These are phyloP conservation scores for Sequoia sempervirens DNA, from an alignment of 75 land plant genomes.

Conservation along the genomic window DNA sequence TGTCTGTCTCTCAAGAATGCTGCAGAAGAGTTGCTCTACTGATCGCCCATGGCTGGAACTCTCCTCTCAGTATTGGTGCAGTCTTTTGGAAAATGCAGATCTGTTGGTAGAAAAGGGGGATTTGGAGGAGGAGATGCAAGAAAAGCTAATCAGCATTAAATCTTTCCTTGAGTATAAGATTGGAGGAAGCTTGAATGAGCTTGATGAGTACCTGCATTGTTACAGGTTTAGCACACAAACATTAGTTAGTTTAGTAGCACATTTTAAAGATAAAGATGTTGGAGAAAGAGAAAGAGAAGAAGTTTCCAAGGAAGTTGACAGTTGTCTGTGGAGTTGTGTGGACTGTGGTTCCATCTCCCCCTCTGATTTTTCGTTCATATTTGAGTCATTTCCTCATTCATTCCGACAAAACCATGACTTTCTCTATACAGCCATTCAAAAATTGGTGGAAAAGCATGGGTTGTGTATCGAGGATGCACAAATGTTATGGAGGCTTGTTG, in stretches of 20 bases:
- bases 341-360: constrained; percentile 21
- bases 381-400: constrained; percentile 29
- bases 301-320: constrained; percentile 41
- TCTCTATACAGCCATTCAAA: constrained; percentile 32
- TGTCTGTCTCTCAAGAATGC: constrained; percentile 33
- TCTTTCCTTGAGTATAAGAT: constrained; percentile 28
- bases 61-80: constrained; percentile 50
- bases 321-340: constrained; percentile 35
- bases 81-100: constrained; percentile 30
- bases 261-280: constrained; percentile 22
- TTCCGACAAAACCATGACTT: constrained; percentile 33
- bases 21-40: constrained; percentile 27
- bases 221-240: constrained; percentile 45
- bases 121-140: constrained; percentile 11
- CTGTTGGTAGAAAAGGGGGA: constrained; percentile 6
- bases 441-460: constrained; percentile 16
- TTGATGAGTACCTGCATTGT: constrained; percentile 41
- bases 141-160: constrained; percentile 23
- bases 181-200: constrained; percentile 40
- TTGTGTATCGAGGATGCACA: constrained; percentile 20
- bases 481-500: constrained; percentile 40
- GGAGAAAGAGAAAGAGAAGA: constrained; percentile 28
- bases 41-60: constrained; percentile 45
- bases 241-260: constrained; percentile 25
- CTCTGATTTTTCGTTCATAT: constrained; percentile 22